Evolutionary conservation across 768 basidiomycete genomes (phyloP).

Genomic region (Russula olivacea): DNA sequence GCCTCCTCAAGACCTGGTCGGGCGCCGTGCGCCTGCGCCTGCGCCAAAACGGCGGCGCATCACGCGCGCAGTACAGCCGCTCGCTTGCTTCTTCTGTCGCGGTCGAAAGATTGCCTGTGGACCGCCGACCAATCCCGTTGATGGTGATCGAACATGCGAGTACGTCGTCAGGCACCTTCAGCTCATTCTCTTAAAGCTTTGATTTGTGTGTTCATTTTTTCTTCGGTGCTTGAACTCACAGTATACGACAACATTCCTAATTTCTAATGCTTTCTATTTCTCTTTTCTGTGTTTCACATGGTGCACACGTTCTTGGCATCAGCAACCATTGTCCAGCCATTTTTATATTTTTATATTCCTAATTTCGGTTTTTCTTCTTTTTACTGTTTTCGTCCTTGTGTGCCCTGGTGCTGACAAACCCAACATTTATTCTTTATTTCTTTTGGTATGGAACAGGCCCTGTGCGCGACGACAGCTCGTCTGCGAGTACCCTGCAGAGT

Average conservation of each 20-base stretch:
- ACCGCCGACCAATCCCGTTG: not conserved
- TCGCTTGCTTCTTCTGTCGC: slow-evolving; percentile 23
- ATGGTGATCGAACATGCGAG: slow-evolving; percentile 20
- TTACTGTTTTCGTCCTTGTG: not conserved
- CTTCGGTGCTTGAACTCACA: too few species aligned
- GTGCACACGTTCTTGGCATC: not conserved
- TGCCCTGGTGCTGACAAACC: slow-evolving; percentile 1
- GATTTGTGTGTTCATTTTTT: not conserved
- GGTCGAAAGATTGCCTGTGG: slow-evolving; percentile 22
- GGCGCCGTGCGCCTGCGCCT: not conserved
- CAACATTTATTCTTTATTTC: not conserved
- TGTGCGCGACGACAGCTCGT: slow-evolving; percentile 18
- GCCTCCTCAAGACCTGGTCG: not conserved
- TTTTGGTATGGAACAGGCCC: slow-evolving; percentile 14
- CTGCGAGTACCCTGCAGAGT: slow-evolving; percentile 23
- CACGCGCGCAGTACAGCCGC: slow-evolving; percentile 17
- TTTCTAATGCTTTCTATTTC: not conserved
- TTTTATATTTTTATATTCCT: too few species aligned
- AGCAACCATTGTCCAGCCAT: too few species aligned
- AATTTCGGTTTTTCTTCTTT: not conserved
- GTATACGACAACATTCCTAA: too few species aligned
- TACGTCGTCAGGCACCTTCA: not conserved
- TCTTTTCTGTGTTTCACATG: not conserved
- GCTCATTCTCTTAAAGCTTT: not conserved
- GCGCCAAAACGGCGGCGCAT: slow-evolving; percentile 18